A percentile compares a stretch with the other conserved stretches of the same genome.
Evolutionary conservation across 148 eudicot genomes (phyloP).

Genomic region (Gaultheria prostrata): DNA sequence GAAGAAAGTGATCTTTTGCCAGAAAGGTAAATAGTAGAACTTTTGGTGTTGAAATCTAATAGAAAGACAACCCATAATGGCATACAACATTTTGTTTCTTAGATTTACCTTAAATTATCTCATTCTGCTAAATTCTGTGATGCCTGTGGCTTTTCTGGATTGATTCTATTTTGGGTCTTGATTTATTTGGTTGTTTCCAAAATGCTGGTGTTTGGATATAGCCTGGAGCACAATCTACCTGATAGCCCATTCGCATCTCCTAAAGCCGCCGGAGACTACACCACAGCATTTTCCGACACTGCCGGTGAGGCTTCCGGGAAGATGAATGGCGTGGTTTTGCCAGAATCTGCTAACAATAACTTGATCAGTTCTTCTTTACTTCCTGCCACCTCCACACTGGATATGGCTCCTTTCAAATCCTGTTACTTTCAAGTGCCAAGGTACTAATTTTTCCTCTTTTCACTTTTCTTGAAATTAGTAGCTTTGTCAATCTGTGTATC

Average conservation of each 20-base stretch:
- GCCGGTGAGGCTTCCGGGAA: constrained; percentile 21
- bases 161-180: constrained; percentile 1
- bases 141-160: neutral
- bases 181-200: neutral
- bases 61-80: constrained; percentile 10
- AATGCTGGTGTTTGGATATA: constrained; percentile 14
- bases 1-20: constrained; percentile 49
- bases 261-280: constrained; percentile 40
- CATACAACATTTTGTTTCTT: neutral
- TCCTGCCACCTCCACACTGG: constrained; percentile 49
- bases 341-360: constrained; percentile 34
- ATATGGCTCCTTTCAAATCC: constrained; percentile 70
- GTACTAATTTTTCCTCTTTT: constrained; percentile 24
- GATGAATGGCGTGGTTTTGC: constrained; percentile 1
- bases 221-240: constrained; percentile 89
- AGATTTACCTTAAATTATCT: neutral
- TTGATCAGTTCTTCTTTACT: constrained; percentile 51
- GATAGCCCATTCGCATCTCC: constrained; percentile 92
- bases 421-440: constrained; percentile 87
- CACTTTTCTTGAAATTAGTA: neutral
- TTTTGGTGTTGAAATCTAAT: neutral
- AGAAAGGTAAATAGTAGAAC: constrained; percentile 47
- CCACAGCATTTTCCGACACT: constrained; percentile 35
- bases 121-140: neutral
- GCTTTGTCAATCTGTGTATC: neutral